Base-by-base conservation (phyloP, 163 green algal species). In the Prototheca cutis region DNA sequence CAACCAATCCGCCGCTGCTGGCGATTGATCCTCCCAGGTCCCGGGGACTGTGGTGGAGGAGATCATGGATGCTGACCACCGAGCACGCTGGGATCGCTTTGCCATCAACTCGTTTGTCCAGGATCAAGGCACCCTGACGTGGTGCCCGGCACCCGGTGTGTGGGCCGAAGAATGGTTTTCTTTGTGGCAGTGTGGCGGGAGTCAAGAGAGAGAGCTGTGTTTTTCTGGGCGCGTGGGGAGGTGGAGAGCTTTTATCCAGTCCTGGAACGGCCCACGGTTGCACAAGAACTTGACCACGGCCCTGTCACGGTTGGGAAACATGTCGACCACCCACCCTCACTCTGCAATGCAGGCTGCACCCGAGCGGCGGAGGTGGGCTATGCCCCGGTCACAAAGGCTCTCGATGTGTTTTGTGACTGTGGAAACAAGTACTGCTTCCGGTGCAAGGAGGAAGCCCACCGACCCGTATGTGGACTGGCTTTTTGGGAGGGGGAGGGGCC, bases 381-480 rank as follows among this genome's bases (percentile, higher is more conserved):
- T 45, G 36, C 17, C 36, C 36, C 36, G 1, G 36, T 45, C 13
- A 45, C 36, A 45, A 15, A 18, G 23, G 59, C 86, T 1, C 51
- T 94, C 62, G 91, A 98, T 65, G 74, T 98, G 7, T 57, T 75
- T 3, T 98, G 91, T 82, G 68, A 72, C 29, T 93, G 91, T 77
- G 77, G 79, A 47, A 56, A 66, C 47, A 74, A 77, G 23, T 98
- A 95, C 72, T 98, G 92, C 80, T 98, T 96, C 78, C 77, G 70
- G 58, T 97, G 91, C 80, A 79, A 89, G 57, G 82, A 97, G 74
- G 92, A 98, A 68, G 87, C 89, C 34, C 92, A 98, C 73, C 67
- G 89, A 19, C 92, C 92, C 25, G 90, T 94, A 55, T n/a, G 80
- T 28, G 42, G 17, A 45, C 13, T 45, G 36, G 8, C 36, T 45